Base-by-base conservation (phyloP, 495 filamentous ascomycete species). In the Paragyromitra xinjiangensis region DNA sequence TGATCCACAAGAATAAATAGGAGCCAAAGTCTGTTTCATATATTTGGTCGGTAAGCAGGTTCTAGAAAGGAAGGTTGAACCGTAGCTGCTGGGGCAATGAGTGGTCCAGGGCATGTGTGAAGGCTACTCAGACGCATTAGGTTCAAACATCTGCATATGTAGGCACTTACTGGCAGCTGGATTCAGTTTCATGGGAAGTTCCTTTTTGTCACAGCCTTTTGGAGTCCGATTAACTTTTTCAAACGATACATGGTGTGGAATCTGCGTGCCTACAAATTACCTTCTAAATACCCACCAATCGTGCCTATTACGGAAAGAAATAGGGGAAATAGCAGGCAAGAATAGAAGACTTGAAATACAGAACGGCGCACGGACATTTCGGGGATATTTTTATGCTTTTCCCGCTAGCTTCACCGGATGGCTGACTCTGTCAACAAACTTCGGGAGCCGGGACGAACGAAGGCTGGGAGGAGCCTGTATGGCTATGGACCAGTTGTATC, bases 321-420 rank as follows among this genome's bases (percentile, higher is more conserved):
- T 62, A 40, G 55, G 56, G 68, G 68, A 64, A 63, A 64, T 44
- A 55, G 16, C 44, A 51, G 16, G 44, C 29, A 55, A 71, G 45
- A 64, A 56, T 66, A 66, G 51, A 34, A 66, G 42, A 61, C 37
- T 71, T 22, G 67, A 58, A 50, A 8, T 5, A 22, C 48, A n/a
- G 66, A 58, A 64, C n/a, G 11, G 44, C 68, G 74, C 67, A 61
- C 74, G 42, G 68, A 66, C 74, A 71, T 71, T 29, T 64, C 73
- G 67, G 73, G 26, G 61, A 61, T 77, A 72, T 77, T 77, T 77
- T 77, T 77, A 66, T 66, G 69, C 48, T 64, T 76, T 76, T 44
- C 50, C 50, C 58, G 42, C 69, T 66, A 73, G 44, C 64, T 39
- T 51, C 24, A 42, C 62, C 51, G 37, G 70, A 55, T 73, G 39